Evolutionary conservation across 2,329 filamentous ascomycete genomes (phyloP).

Genomic region (Paraconiothyrium sp.): DNA sequence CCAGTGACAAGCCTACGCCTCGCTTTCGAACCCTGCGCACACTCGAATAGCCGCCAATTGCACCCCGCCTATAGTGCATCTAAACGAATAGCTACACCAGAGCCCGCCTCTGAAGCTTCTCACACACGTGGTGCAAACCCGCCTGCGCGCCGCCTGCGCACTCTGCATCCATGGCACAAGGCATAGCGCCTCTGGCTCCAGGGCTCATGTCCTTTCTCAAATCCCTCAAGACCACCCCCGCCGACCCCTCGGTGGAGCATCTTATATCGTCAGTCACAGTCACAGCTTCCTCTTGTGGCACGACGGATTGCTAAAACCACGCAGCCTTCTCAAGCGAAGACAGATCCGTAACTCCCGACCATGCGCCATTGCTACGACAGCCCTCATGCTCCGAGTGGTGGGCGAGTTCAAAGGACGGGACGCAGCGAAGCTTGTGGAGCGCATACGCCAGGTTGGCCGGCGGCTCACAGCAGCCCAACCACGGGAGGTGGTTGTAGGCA

Average conservation of each 20-base stretch:
- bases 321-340: conserved; percentile 84
- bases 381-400: conserved; percentile 87
- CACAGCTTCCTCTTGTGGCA: conserved; percentile 18
- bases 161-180: conserved; percentile 35
- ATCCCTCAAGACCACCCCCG: conserved; percentile 76
- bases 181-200: conserved; percentile 64
- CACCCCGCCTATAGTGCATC: conserved; percentile 4
- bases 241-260: conserved; percentile 84
- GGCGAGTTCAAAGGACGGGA: conserved; percentile 81
- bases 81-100: background rate
- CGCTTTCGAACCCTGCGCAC: background rate
- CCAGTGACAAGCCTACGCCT: background rate
- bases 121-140: background rate
- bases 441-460: conserved; percentile 80
- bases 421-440: conserved; percentile 79
- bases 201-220: conserved; percentile 81
- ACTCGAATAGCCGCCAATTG: conserved; percentile 7
- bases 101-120: background rate
- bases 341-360: conserved; percentile 89
- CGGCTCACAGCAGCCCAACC: conserved; percentile 85
- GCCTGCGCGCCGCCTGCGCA: background rate
- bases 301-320: conserved; percentile 20
- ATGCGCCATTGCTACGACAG: conserved; percentile 90
- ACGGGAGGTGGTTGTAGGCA: conserved; percentile 89
- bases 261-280: conserved; percentile 76